Base-by-base conservation (phyloP, 306 rosid species). In the Sphenostylis stenocarpa region DNA sequence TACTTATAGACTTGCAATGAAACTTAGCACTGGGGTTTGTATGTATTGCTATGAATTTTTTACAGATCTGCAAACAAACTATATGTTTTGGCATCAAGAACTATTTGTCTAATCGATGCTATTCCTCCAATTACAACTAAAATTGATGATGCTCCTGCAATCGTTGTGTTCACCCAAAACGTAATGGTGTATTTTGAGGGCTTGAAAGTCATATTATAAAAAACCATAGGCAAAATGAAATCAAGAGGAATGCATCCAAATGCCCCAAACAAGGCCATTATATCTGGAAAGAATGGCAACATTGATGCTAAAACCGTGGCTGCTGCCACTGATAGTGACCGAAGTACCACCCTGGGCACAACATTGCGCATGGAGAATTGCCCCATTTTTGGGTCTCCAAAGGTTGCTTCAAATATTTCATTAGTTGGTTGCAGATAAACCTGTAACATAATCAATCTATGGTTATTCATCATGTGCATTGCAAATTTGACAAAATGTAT, bases 231-330 rank as follows among this genome's bases (percentile, higher is more conserved):
- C 78, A 94, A 82, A 33, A 94, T 91, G 75, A 88, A 90, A 78
- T 91, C 94, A 4, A 91, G 82, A 77, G 98, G 98, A 70, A 94
- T 85, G 87, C 57, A 88, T 14, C 92, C 98, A 79, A 94, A 87
- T 67, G 97, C 91, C 15, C 96, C 97, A 51, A 94, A 80, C 69
- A 94, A 33, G 17, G 98, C 91, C 91, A 83, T 86, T 71, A 94
- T 75, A 78, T 94, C 98, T 13, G 91, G 83, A 78, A 94, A 90
- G 87, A 94, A 91, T 49, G 98, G 97, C 31, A 94, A 34, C 98
- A 94, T 91, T 9, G 98, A 88, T 28, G 96, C 97, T 3, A 91
- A 76, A 10, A 71, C 7, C 5, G 96, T 88, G 3, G 88, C 97
- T 33, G 74, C 68, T 3, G 90, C 79, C 28, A 94, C 97, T 3